Percentiles rank a stretch among this genome's conserved stretches.
Conservation (phyloP, 495 filamentous ascomycete genomes). For the Thermothielavioides terrestris region DNA sequence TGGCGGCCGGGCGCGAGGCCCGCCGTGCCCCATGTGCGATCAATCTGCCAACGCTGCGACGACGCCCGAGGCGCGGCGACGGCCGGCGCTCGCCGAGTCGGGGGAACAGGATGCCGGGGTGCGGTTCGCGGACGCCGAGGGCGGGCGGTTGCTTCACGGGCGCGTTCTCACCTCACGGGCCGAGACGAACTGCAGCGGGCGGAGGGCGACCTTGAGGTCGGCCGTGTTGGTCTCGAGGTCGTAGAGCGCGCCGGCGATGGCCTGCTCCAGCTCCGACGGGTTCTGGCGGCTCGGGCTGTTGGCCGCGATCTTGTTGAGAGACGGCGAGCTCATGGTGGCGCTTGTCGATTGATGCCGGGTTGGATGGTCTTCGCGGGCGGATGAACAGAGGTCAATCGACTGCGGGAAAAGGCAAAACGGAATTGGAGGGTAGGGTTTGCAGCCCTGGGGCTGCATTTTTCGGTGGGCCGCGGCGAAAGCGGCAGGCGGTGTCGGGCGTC, state of each 20-base stretch:
- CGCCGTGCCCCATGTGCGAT: constrained; percentile 24
- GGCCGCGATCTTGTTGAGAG: constrained; percentile 93
- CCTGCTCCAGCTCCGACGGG: constrained; percentile 91
- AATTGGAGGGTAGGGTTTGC: constrained; percentile 23
- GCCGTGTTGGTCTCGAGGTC: constrained; percentile 96
- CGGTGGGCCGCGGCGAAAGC: not conserved
- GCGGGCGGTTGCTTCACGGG: constrained; percentile 16
- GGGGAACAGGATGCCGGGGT: constrained; percentile 35
- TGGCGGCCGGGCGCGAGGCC: constrained; percentile 18
- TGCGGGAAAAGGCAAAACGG: constrained; percentile 8
- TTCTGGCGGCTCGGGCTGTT: constrained; percentile 90
- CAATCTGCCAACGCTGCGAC: constrained; percentile 25
- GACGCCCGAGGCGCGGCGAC: constrained; percentile 22
- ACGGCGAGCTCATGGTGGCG: constrained; percentile 47
- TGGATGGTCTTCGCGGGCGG: constrained; percentile 10
- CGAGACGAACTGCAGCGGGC: constrained; percentile 94
- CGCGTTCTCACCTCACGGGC: constrained; percentile 87
- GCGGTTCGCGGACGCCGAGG: constrained; percentile 14
- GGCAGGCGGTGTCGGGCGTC: constrained; percentile 10
- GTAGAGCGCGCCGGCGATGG: constrained; percentile 88
- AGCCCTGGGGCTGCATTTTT: constrained; percentile 20
- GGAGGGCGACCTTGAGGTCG: constrained; percentile 86
- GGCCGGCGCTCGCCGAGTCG: constrained; percentile 10
- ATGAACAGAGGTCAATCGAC: not conserved
- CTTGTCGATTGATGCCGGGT: constrained; percentile 25